Evolutionary conservation across 2,329 filamentous ascomycete genomes (phyloP).

Genomic region (Herpotrichia juniperi): DNA sequence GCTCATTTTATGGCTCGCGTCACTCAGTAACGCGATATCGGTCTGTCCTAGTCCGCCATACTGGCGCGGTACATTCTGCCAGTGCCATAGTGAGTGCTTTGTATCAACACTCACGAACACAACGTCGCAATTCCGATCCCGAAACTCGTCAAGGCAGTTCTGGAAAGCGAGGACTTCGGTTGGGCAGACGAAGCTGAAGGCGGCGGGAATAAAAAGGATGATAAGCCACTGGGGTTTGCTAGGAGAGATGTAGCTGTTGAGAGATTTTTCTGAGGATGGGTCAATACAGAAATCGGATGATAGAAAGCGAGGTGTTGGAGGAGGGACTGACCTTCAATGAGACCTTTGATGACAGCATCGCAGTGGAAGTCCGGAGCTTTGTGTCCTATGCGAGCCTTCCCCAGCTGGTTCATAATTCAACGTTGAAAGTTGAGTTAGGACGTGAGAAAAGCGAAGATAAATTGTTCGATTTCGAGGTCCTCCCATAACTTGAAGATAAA

Average conservation of each 20-base stretch:
- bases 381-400: constrained; percentile 31
- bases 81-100: constrained; percentile 37
- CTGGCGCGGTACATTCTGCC: constrained; percentile 34
- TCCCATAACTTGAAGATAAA: no score
- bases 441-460: no score
- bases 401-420: constrained; percentile 23
- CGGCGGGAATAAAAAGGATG: constrained; percentile 37
- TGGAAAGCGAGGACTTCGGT: constrained; percentile 39
- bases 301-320: background rate
- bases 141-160: constrained; percentile 34
- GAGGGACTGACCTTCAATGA: constrained; percentile 23
- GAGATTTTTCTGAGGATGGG: constrained; percentile 24
- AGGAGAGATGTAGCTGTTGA: constrained; percentile 27
- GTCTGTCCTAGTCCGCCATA: constrained; percentile 36
- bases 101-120: constrained; percentile 38
- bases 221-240: constrained; percentile 28
- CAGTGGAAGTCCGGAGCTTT: constrained; percentile 34
- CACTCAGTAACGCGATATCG: constrained; percentile 34
- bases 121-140: constrained; percentile 30
- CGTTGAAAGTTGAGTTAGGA: background rate
- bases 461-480: no score
- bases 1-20: constrained; percentile 34
- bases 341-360: constrained; percentile 30
- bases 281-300: constrained; percentile 8
- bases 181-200: constrained; percentile 40